A percentile compares a stretch with the other conserved stretches of the same genome.
Conservation (phyloP, 2,329 filamentous ascomycete species). For the Aspergillus pseudotamarii region DNA sequence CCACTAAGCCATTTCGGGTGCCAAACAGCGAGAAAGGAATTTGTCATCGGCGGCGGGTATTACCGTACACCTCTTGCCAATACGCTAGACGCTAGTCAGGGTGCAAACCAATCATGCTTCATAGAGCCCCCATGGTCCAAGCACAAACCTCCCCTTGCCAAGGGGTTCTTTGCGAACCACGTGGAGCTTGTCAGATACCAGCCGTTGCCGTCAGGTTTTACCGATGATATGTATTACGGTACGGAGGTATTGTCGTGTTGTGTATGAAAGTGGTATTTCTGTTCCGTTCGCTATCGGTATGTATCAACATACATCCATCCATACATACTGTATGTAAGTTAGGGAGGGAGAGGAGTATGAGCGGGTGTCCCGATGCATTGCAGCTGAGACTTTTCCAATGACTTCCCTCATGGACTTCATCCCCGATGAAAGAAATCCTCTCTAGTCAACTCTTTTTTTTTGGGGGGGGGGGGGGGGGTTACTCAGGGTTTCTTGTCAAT, state of each 20-base stretch:
- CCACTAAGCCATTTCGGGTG: constrained; percentile 4
- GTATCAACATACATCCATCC: too few relatives aligned
- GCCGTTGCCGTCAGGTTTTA: constrained; percentile 13
- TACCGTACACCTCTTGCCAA: background rate
- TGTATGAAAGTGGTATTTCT: background rate
- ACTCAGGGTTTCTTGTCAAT: background rate
- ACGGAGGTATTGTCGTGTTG: background rate
- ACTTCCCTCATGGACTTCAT: background rate
- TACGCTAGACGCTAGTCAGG: background rate
- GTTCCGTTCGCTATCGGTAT: too few relatives aligned
- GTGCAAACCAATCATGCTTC: background rate
- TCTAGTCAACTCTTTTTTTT: background rate
- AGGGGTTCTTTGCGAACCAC: constrained; percentile 20
- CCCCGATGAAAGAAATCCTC: background rate
- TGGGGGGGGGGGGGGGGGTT: too few relatives aligned
- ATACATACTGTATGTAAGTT: too few relatives aligned
- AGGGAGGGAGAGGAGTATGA: too few relatives aligned
- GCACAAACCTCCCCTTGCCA: constrained; percentile 18
- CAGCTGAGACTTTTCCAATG: background rate
- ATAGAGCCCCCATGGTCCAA: constrained; percentile 7
- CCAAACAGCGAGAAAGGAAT: constrained; percentile 7
- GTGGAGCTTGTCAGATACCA: constrained; percentile 21
- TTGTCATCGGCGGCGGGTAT: constrained; percentile 7
- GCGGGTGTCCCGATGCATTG: background rate
- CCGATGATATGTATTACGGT: background rate